Conservation (phyloP, 2,329 filamentous ascomycete genomes). For the Karstenula rhodostoma region DNA sequence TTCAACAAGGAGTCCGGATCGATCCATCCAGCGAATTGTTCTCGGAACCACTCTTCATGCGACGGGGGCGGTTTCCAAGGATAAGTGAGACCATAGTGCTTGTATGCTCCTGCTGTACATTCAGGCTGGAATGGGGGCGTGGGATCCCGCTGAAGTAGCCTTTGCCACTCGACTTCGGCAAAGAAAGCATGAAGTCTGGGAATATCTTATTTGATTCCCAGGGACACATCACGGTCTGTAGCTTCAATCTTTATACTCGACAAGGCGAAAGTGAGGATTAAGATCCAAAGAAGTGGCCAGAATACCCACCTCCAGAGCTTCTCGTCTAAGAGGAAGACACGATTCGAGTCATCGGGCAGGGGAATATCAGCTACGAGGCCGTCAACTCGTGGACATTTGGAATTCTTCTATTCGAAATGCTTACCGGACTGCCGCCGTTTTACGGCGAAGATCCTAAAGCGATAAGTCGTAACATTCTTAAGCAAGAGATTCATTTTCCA, state of each 20-base stretch:
- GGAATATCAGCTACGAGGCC: conserved; percentile 66
- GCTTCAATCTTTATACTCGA: too few relatives aligned
- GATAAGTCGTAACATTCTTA: conserved; percentile 99
- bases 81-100: background rate
- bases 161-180: conserved; percentile 86
- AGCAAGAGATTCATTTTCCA: conserved; percentile 94
- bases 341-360: conserved; percentile 46
- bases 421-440: conserved; percentile 97
- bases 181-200: conserved; percentile 95
- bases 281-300: conserved; percentile 70
- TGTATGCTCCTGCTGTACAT: background rate
- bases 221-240: conserved; percentile 37
- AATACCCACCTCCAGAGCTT: conserved; percentile 95
- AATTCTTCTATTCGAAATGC: conserved; percentile 98
- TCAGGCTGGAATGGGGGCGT: conserved; percentile 90
- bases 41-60: background rate
- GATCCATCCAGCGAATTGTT: background rate
- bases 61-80: background rate
- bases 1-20: background rate
- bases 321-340: conserved; percentile 94
- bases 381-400: conserved; percentile 98
- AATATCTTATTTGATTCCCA: too few relatives aligned
- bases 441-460: conserved; percentile 98
- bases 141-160: conserved; percentile 83
- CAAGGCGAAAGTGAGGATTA: too few relatives aligned